phyloP scores from a whole-genome alignment of 2,329 filamentous ascomycete genomes.

The Coleophoma cylindrospora region DNA sequence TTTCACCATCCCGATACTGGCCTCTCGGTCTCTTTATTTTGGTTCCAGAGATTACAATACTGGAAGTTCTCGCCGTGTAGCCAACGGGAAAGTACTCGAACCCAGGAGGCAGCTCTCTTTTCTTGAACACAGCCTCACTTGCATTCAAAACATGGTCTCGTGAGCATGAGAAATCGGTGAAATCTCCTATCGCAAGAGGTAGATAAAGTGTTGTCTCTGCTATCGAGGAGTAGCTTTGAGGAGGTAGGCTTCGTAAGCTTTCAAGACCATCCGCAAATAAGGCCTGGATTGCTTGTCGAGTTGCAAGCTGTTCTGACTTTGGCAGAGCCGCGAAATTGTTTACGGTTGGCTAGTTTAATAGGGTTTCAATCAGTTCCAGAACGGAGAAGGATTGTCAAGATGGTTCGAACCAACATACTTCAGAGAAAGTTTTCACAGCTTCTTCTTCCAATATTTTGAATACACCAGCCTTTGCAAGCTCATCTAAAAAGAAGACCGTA shows the following conservation, averaged over 20 bases:
- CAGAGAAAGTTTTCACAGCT: conserved; percentile 4
- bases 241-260: conserved; percentile 16
- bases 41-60: conserved; percentile 43
- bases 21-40: conserved; percentile 42
- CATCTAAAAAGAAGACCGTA: conserved; percentile 45
- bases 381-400: too few species aligned
- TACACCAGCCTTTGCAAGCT: conserved; percentile 28
- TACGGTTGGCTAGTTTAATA: conserved; percentile 30
- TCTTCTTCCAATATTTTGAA: conserved; percentile 15
- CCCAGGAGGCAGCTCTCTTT: conserved; percentile 33
- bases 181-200: conserved; percentile 50
- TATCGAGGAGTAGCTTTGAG: conserved; percentile 26
- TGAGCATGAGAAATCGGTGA: conserved; percentile 52
- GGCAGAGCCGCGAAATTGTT: conserved; percentile 45
- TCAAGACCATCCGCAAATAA: conserved; percentile 17
- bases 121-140: conserved; percentile 33
- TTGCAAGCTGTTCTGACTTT: conserved; percentile 29
- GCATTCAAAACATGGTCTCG: conserved; percentile 48
- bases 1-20: conserved; percentile 27
- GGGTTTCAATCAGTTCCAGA: too few species aligned
- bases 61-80: conserved; percentile 50
- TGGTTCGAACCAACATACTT: not conserved
- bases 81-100: conserved; percentile 45
- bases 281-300: conserved; percentile 35
- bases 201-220: conserved; percentile 42